phyloP scores from a whole-genome alignment of 495 filamentous ascomycete species.

The Penicillium lividum region DNA sequence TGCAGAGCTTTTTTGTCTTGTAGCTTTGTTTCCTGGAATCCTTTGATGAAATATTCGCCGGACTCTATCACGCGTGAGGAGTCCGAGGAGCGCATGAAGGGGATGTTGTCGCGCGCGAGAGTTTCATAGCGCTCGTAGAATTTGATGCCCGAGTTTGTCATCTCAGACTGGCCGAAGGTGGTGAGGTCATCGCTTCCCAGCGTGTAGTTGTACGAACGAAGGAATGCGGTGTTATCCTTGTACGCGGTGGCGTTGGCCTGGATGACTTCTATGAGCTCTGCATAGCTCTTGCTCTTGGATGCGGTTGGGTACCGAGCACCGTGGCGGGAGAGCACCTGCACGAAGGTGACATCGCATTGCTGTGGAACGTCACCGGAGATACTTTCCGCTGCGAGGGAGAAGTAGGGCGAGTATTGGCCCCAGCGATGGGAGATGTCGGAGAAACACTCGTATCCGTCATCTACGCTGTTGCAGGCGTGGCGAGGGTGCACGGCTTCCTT shows the following conservation, averaged over 20 bases:
- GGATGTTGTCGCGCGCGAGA: conserved; percentile 54
- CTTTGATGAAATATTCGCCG: conserved; percentile 69
- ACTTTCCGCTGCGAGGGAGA: conserved; percentile 56
- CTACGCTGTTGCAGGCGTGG: conserved; percentile 55
- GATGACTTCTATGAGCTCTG: conserved; percentile 57
- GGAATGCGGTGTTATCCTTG: conserved; percentile 59
- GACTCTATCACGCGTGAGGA: conserved; percentile 73
- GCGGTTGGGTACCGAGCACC: conserved; percentile 79
- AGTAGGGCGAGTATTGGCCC: conserved; percentile 88
- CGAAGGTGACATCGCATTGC: conserved; percentile 72
- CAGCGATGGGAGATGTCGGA: conserved; percentile 64
- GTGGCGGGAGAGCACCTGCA: conserved; percentile 76
- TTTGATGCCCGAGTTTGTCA: conserved; percentile 70
- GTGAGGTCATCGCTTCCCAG: conserved; percentile 78
- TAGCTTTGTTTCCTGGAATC: conserved; percentile 62
- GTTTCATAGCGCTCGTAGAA: conserved; percentile 70
- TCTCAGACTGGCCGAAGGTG: conserved; percentile 66
- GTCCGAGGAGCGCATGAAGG: conserved; percentile 72
- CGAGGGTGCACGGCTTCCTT: conserved; percentile 1
- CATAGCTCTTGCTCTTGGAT: conserved; percentile 60
- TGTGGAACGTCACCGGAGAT: conserved; percentile 57
- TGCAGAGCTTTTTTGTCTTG: conserved; percentile 38
- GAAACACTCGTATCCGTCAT: conserved; percentile 64
- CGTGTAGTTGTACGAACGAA: conserved; percentile 67
- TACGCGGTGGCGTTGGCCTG: conserved; percentile 58